Evolutionary conservation across 306 rosid species (phyloP).

Genomic region (Vicia faba): DNA sequence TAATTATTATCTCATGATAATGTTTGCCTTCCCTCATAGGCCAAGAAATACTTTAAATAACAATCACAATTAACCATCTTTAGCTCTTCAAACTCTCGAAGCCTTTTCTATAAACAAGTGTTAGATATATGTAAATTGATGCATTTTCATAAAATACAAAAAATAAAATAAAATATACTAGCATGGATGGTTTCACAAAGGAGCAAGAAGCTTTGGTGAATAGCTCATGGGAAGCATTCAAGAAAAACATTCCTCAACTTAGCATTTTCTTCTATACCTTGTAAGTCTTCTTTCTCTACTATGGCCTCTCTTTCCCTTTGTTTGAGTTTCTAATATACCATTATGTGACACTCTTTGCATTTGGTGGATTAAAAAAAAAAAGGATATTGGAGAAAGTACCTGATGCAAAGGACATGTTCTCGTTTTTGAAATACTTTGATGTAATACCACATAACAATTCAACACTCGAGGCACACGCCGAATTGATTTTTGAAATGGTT

Average conservation of each 20-base stretch:
- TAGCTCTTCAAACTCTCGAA: not conserved
- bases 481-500: conserved; percentile 44
- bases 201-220: conserved; percentile 40
- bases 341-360: not conserved
- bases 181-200: conserved; percentile 30
- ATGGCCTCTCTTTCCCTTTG: not conserved
- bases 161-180: not conserved
- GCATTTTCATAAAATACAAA: not conserved
- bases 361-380: conserved; percentile 7
- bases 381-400: conserved; percentile 48
- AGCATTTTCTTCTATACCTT: conserved; percentile 35
- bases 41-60: not conserved
- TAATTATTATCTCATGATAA: not conserved
- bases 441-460: conserved; percentile 40
- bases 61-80: not conserved
- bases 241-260: conserved; percentile 32
- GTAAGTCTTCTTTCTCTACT: conserved; percentile 17
- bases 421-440: conserved; percentile 33
- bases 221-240: conserved; percentile 35
- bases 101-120: not conserved
- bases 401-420: conserved; percentile 35
- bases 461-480: conserved; percentile 34
- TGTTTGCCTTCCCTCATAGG: not conserved
- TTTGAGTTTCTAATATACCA: not conserved
- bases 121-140: not conserved